Evolutionary conservation across 306 rosid genomes (phyloP).

Genomic region (Datisca glomerata): DNA sequence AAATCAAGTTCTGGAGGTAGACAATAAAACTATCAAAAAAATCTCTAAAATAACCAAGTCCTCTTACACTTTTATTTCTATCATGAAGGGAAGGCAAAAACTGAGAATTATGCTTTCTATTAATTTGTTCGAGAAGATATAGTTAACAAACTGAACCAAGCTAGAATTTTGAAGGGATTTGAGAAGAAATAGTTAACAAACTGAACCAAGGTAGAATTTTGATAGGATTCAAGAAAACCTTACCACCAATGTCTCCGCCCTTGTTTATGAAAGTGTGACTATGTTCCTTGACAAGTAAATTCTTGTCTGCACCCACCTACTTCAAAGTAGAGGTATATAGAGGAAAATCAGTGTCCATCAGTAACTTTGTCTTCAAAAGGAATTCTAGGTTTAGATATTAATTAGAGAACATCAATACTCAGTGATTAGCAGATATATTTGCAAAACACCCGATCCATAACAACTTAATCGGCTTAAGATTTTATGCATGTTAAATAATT

Average conservation of each 20-base stretch:
- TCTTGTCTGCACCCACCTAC: conserved; percentile 81
- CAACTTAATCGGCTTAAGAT: too few relatives aligned
- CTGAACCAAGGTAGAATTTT: too few relatives aligned
- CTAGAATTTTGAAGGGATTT: conserved; percentile 8
- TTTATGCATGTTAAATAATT: too few relatives aligned
- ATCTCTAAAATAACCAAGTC: background rate
- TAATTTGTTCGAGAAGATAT: too few relatives aligned
- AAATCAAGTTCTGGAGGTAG: conserved; percentile 77
- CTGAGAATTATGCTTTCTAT: too few relatives aligned
- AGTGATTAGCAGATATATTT: too few relatives aligned
- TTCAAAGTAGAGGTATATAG: conserved; percentile 15
- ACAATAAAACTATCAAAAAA: background rate
- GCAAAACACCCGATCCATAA: too few relatives aligned
- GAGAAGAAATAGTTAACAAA: too few relatives aligned
- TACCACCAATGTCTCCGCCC: conserved; percentile 97
- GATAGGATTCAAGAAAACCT: conserved; percentile 16
- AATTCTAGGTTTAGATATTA: background rate
- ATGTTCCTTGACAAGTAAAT: conserved; percentile 93
- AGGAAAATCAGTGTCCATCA: conserved; percentile 1
- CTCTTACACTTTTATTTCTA: background rate
- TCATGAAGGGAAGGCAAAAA: too few relatives aligned
- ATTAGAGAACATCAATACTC: background rate
- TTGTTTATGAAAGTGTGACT: conserved; percentile 89
- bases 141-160: too few relatives aligned
- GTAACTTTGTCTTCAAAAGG: background rate